Evolutionary conservation across 2,329 filamentous ascomycete genomes (phyloP).

Genomic region (Biscogniauxia mediterranea): DNA sequence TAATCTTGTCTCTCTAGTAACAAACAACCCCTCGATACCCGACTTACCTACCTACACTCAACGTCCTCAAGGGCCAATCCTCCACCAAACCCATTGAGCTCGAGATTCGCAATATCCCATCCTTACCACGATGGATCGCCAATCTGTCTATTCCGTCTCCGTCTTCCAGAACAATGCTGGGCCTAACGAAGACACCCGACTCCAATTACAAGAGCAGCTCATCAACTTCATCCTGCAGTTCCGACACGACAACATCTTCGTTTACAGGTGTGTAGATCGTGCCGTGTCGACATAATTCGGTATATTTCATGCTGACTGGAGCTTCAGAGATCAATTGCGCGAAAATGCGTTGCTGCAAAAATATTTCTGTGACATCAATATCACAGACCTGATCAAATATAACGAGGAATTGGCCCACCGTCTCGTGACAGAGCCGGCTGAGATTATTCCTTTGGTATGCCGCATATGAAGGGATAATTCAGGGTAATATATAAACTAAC

Average conservation of each 20-base stretch:
- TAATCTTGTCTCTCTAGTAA: constrained; percentile 17
- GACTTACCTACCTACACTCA: not conserved
- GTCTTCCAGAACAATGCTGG: constrained; percentile 70
- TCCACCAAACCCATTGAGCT: not conserved
- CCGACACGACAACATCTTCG: constrained; percentile 87
- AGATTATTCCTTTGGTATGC: constrained; percentile 85
- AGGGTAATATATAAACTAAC: not conserved
- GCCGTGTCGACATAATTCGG: not conserved
- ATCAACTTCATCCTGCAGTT: constrained; percentile 93
- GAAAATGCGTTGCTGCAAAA: constrained; percentile 94
- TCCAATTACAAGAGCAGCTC: constrained; percentile 74
- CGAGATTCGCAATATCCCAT: not conserved
- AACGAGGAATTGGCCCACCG: constrained; percentile 93
- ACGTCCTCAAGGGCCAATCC: constrained; percentile 10
- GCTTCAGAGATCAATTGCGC: constrained; percentile 79
- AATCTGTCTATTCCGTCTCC: constrained; percentile 81
- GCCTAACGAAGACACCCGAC: constrained; percentile 65
- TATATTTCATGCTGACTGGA: constrained; percentile 31
- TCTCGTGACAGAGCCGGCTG: constrained; percentile 83
- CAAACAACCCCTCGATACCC: constrained; percentile 13
- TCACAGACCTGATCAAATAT: constrained; percentile 92
- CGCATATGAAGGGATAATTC: not conserved
- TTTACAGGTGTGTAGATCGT: constrained; percentile 72
- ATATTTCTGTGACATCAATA: constrained; percentile 94
- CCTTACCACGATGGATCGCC: constrained; percentile 69